Percentiles rank a stretch among this genome's conserved stretches.
These are phyloP conservation scores for Alternaria sp. DNA, from an alignment of 2,329 filamentous ascomycete genomes.

Conservation along the genomic window DNA sequence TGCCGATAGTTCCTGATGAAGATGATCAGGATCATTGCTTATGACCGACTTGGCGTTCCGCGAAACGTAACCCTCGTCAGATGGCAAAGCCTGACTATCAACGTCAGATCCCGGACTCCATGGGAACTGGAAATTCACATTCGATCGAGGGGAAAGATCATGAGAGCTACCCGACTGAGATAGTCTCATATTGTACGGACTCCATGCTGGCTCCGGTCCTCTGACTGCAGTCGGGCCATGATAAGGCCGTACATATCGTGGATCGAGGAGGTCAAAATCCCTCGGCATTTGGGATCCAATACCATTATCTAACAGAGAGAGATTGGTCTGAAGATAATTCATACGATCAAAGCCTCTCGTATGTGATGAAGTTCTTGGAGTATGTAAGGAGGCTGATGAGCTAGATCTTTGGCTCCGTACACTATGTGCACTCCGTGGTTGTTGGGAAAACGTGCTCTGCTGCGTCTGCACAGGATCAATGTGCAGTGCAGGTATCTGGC, in stretches of 20 bases:
- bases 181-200: conserved; percentile 24
- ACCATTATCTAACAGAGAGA: conserved; percentile 3
- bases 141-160: conserved; percentile 10
- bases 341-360: conserved; percentile 1
- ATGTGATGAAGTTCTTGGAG: conserved; percentile 15
- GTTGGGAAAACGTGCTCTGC: conserved; percentile 24
- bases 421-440: conserved; percentile 17
- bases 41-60: conserved; percentile 36
- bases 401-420: conserved; percentile 18
- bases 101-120: conserved; percentile 31
- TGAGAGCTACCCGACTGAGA: conserved; percentile 3
- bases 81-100: conserved; percentile 20
- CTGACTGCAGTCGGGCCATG: conserved; percentile 19
- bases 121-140: conserved; percentile 22
- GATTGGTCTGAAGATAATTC: conserved; percentile 11
- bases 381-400: conserved; percentile 22
- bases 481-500: conserved; percentile 12
- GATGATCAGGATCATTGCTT: conserved; percentile 34
- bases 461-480: conserved; percentile 15
- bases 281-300: conserved; percentile 15
- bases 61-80: conserved; percentile 46
- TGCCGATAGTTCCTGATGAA: conserved; percentile 28
- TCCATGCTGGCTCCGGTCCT: conserved; percentile 39
- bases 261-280: conserved; percentile 19
- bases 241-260: conserved; percentile 4